Conservation (phyloP, 148 eudicot genomes). For the Cornus kousa region DNA sequence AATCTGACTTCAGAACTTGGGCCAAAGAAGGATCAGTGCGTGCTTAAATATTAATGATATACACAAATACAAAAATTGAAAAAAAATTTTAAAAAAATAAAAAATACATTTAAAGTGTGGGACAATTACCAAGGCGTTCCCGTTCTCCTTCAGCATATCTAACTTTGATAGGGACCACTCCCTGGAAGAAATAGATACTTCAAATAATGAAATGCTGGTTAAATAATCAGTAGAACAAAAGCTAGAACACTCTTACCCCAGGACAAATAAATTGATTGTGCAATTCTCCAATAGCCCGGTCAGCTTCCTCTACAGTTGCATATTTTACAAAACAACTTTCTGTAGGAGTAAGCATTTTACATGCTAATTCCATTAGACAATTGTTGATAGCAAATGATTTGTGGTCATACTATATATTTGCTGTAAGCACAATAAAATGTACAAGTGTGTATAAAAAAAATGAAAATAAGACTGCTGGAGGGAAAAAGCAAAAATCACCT, state of each 20-base stretch:
- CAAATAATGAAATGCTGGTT: constrained; percentile 1
- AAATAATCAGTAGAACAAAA: not conserved
- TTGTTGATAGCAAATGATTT: not conserved
- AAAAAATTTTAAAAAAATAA: not conserved
- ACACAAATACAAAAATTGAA: not conserved
- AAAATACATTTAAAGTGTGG: not conserved
- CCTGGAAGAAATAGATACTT: constrained; percentile 34
- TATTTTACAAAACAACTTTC: constrained; percentile 86
- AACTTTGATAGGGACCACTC: constrained; percentile 52
- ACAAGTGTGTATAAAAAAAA: not conserved
- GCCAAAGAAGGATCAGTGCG: not conserved
- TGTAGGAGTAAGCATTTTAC: constrained; percentile 26
- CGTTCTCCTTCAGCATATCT: constrained; percentile 79
- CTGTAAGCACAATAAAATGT: not conserved
- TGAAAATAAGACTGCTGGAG: not conserved
- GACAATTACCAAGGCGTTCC: constrained; percentile 62
- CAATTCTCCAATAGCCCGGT: constrained; percentile 65
- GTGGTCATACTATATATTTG: not conserved
- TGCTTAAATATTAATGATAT: not conserved
- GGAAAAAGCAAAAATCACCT: not conserved
- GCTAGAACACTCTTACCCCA: constrained; percentile 45
- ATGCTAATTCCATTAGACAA: constrained; percentile 3
- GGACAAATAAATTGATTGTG: constrained; percentile 53
- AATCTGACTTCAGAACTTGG: not conserved
- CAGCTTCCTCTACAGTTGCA: constrained; percentile 66